Evolutionary conservation across 2,329 filamentous ascomycete genomes (phyloP).

Genomic region (Alternaria consortialis): DNA sequence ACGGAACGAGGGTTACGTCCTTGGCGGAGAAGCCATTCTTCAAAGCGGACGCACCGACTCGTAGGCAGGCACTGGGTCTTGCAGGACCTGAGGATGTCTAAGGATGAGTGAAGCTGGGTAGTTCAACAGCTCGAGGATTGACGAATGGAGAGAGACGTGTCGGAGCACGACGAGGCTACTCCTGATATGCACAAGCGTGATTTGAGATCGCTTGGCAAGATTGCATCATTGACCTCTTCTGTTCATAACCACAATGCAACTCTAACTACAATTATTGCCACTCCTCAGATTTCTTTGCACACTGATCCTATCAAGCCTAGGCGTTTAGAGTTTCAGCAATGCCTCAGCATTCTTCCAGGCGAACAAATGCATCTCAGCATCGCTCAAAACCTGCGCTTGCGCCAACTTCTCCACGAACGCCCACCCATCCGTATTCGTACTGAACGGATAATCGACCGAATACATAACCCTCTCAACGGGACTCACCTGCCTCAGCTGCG

Average conservation of each 20-base stretch:
- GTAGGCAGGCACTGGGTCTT: conserved; percentile 72
- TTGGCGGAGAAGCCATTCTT: conserved; percentile 77
- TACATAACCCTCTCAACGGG: not conserved
- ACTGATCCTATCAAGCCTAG: not conserved
- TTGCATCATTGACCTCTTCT: not conserved
- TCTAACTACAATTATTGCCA: not conserved
- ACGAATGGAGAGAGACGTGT: not conserved
- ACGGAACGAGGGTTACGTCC: conserved; percentile 76
- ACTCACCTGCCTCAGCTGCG: not conserved
- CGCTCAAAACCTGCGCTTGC: not conserved
- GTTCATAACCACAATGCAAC: not conserved
- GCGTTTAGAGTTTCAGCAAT: not conserved
- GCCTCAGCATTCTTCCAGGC: not conserved
- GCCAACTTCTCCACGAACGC: not conserved
- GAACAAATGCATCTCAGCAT: not conserved
- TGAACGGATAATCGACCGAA: not conserved
- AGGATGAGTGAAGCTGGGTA: conserved; percentile 1
- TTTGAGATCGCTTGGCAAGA: not conserved
- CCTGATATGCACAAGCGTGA: not conserved
- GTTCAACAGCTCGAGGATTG: too few relatives aligned
- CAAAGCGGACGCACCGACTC: conserved; percentile 69
- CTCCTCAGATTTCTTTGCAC: not conserved
- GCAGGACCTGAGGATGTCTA: conserved; percentile 65
- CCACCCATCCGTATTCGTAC: not conserved
- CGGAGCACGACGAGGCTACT: not conserved